These are phyloP conservation scores for Melocanna baccifera DNA, from an alignment of 176 grass and related monocot genomes.

Conservation along the genomic window DNA sequence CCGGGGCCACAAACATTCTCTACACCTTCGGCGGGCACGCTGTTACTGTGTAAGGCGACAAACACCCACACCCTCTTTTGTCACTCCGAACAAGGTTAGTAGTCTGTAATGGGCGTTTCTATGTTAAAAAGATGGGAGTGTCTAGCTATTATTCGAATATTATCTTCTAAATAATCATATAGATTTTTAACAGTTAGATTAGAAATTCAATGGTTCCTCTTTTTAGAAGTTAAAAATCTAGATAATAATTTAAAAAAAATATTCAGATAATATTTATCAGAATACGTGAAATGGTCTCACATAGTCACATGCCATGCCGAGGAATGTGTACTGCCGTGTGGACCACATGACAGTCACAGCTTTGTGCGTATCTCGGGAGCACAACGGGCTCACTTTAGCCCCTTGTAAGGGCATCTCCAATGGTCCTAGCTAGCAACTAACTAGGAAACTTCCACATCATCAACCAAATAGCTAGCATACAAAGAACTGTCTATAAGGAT, in stretches of 20 bases:
- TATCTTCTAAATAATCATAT: no score
- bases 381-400: neutral
- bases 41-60: conserved; percentile 95
- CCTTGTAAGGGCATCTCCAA: no score
- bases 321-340: neutral
- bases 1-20: conserved; percentile 98
- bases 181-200: no score
- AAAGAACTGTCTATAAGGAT: no score
- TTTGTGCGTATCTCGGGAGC: neutral
- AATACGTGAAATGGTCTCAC: neutral
- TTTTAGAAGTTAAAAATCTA: no score
- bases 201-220: no score
- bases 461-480: no score
- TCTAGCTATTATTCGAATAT: no score
- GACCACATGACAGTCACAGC: neutral
- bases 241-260: no score
- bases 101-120: neutral
- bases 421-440: no score
- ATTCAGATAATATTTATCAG: no score
- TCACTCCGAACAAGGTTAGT: neutral
- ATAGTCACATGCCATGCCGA: conserved; percentile 3
- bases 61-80: neutral
- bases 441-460: no score
- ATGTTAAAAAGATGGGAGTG: neutral
- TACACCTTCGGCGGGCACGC: conserved; percentile 98